Evolutionary conservation across 192 early-diverging fungal species (phyloP), one percentile per base, ranked within the genome.

Genomic region (Gorgonomyces haynaldii): DNA sequence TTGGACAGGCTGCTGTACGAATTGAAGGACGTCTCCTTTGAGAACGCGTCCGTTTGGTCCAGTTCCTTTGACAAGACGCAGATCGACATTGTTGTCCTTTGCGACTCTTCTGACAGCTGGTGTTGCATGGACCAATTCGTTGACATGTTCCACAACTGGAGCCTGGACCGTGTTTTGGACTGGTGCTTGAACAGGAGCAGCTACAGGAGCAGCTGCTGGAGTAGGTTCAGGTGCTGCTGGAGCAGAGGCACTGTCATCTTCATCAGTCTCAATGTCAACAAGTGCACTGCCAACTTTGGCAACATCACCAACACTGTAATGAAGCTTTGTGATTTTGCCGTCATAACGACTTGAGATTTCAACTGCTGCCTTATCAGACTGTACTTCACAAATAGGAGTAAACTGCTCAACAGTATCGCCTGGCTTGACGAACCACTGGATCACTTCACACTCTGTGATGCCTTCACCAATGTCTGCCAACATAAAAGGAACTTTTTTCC

Each of bases 391-490:
- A 30, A 98, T 82, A 60, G 84, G 85, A 52, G 90, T 79, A 64
- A 98, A 98, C 76, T 96, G 87, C 16, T 76, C 69, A 16, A 98
- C 81, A 37, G 62, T 69, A 58, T 88, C 81, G 49, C 95, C 95
- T 3, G 79, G 75, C 70, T 98, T 85, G 27, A 98, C 88, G 60
- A 92, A 94, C 94, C 94, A 97, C 70, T 97, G 89, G 52, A 93
- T 85, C n/a, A 97, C 64, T 60, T 97, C 91, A 56, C 85, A 88
- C 66, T 97, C 94, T 6, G 89, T 91, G 50, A 95, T 98, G 41
- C 95, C 95, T 62, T 98, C 95, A 32, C 95, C 95, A 58, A 98
- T 93, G 68, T 98, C 95, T 0, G 95, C 95, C 32, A 98, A 67
- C 34, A 84, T 60, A 66, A 89, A 98, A 5, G 89, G 80, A 1